A percentile compares a stretch with the other conserved stretches of the same genome.
Conservation (phyloP, 352 stramenopile genomes). For the Globisporangium acanthophoron region DNA sequence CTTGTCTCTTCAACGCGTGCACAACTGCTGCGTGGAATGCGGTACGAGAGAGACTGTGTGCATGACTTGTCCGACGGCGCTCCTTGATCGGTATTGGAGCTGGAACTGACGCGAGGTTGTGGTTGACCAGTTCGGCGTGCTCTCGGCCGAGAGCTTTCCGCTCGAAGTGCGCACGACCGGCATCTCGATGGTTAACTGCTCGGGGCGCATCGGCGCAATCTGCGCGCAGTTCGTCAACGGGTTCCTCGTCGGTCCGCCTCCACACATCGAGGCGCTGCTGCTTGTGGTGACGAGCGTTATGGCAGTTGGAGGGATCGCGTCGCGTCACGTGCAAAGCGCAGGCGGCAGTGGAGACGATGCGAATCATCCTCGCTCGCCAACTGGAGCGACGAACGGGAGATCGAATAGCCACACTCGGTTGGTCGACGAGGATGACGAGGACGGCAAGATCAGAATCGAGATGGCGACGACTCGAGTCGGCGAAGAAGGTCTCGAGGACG, state of each 20-base stretch:
- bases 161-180: slow-evolving; percentile 85
- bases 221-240: slow-evolving; percentile 89
- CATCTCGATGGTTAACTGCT: slow-evolving; percentile 87
- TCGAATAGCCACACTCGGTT: background rate
- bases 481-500: slow-evolving; percentile 4
- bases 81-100: no score
- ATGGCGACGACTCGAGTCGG: slow-evolving; percentile 4
- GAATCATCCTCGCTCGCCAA: slow-evolving; percentile 5
- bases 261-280: slow-evolving; percentile 74
- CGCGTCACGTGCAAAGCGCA: slow-evolving; percentile 24
- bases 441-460: slow-evolving; percentile 1
- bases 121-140: slow-evolving; percentile 68
- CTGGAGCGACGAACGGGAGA: background rate
- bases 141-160: slow-evolving; percentile 87
- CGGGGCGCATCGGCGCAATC: slow-evolving; percentile 86
- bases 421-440: background rate
- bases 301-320: slow-evolving; percentile 48
- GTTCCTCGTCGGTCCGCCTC: slow-evolving; percentile 69
- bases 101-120: background rate
- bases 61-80: no score
- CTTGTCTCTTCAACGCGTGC: slow-evolving; percentile 90
- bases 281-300: slow-evolving; percentile 76
- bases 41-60: slow-evolving; percentile 21
- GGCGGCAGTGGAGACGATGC: slow-evolving; percentile 22
- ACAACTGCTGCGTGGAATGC: slow-evolving; percentile 89